Evolutionary conservation across 176 grass and related monocot genomes (phyloP).

Genomic region (Melocanna baccifera): DNA sequence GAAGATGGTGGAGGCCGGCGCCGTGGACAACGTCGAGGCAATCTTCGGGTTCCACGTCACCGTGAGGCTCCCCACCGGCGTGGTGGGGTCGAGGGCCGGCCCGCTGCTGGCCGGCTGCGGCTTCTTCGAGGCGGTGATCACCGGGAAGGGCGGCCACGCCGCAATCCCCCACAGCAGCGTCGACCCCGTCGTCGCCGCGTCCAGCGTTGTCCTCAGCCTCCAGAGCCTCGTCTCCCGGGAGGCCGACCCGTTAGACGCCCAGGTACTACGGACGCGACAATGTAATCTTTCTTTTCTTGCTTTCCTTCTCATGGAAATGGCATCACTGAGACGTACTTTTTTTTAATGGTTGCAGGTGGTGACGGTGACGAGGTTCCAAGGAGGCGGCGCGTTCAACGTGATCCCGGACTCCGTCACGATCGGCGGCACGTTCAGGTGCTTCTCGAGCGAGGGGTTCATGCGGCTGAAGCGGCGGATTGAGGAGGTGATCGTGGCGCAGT

Average conservation of each 20-base stretch:
- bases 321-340: neutral
- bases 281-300: neutral
- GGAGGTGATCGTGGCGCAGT: conserved; percentile 81
- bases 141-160: conserved; percentile 79
- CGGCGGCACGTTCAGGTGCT: conserved; percentile 87
- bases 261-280: conserved; percentile 21
- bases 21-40: conserved; percentile 69
- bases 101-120: conserved; percentile 80
- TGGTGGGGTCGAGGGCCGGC: conserved; percentile 60
- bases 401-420: conserved; percentile 86
- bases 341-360: conserved; percentile 51
- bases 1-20: conserved; percentile 81
- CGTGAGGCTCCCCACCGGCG: conserved; percentile 41
- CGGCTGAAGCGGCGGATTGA: conserved; percentile 76
- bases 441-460: conserved; percentile 63
- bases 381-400: conserved; percentile 69
- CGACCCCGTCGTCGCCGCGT: conserved; percentile 83
- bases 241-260: conserved; percentile 75
- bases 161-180: conserved; percentile 61
- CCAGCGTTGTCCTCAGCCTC: conserved; percentile 75
- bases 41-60: conserved; percentile 83
- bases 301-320: neutral
- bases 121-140: conserved; percentile 89
- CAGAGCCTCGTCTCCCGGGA: conserved; percentile 88
- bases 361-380: conserved; percentile 74